Evolutionary conservation across 2,329 filamentous ascomycete species (phyloP).

Genomic region (Metarhizium brunneum): DNA sequence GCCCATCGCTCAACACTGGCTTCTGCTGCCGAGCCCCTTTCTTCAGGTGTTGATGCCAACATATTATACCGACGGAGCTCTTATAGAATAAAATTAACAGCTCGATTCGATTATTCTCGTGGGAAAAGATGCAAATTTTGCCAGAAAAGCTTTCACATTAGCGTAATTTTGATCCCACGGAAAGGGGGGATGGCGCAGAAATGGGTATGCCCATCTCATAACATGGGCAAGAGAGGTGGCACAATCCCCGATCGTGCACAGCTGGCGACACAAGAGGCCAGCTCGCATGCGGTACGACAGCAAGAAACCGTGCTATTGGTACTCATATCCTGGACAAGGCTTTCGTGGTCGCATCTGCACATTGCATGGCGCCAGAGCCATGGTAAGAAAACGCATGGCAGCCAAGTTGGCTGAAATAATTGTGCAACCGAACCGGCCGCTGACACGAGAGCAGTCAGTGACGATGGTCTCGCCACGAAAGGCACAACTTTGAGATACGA

Average conservation of each 20-base stretch:
- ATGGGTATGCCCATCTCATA: neutral
- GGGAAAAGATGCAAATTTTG: too few relatives aligned
- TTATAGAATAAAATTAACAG: too few relatives aligned
- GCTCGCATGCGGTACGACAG: neutral
- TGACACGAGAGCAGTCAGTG: too few relatives aligned
- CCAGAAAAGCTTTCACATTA: too few relatives aligned
- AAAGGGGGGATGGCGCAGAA: neutral
- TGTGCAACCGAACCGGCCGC: neutral
- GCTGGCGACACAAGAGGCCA: neutral
- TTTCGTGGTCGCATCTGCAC: neutral
- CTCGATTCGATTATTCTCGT: too few relatives aligned
- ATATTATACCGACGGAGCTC: too few relatives aligned
- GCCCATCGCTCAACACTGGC: too few relatives aligned
- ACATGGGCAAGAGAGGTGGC: neutral
- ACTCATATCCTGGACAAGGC: neutral
- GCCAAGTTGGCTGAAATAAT: neutral
- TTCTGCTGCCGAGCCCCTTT: too few relatives aligned
- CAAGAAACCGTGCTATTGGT: neutral
- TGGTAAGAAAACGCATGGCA: neutral
- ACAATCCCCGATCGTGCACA: neutral
- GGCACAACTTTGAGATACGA: neutral
- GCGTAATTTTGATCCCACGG: too few relatives aligned
- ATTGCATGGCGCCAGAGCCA: too few relatives aligned
- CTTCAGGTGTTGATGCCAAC: too few relatives aligned
- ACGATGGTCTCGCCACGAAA: neutral